Evolutionary conservation across 192 early-diverging fungal genomes (phyloP).

Genomic region (Coemansia sp.): DNA sequence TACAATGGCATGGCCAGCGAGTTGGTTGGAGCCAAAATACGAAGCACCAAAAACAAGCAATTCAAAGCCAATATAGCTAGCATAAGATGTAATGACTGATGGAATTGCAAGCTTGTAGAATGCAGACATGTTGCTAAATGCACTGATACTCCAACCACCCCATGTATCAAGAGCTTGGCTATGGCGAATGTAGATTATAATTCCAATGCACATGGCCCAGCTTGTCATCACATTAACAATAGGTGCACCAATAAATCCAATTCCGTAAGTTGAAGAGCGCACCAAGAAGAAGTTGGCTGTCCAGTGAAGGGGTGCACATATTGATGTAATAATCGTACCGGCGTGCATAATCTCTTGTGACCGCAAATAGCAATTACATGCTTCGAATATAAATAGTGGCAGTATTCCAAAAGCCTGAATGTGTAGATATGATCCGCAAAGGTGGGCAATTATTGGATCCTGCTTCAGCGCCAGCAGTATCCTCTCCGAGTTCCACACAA

Average conservation of each 20-base stretch:
- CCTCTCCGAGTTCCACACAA: conserved; percentile 37
- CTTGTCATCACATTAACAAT: conserved; percentile 68
- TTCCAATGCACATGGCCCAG: conserved; percentile 61
- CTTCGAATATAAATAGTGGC: conserved; percentile 73
- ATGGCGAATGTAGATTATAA: conserved; percentile 59
- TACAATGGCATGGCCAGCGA: conserved; percentile 76
- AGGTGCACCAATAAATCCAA: conserved; percentile 81
- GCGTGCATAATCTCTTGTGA: conserved; percentile 87
- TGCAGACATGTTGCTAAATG: conserved; percentile 58
- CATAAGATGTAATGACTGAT: conserved; percentile 71
- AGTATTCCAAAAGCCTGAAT: conserved; percentile 67
- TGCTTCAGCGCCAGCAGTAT: conserved; percentile 67
- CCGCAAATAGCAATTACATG: conserved; percentile 75
- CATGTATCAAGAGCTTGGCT: conserved; percentile 68
- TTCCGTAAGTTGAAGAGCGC: conserved; percentile 56
- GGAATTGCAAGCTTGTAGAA: conserved; percentile 73
- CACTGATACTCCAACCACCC: conserved; percentile 77
- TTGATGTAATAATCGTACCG: conserved; percentile 62
- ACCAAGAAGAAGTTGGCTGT: conserved; percentile 76
- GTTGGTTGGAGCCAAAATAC: conserved; percentile 64
- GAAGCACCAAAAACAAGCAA: conserved; percentile 66
- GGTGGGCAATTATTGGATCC: conserved; percentile 60
- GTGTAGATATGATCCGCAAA: conserved; percentile 59
- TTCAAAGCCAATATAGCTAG: conserved; percentile 80
- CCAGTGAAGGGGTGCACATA: conserved; percentile 69